Evolutionary conservation across 129 eudicot genomes (phyloP).

Genomic region (Lactuca sativa): DNA sequence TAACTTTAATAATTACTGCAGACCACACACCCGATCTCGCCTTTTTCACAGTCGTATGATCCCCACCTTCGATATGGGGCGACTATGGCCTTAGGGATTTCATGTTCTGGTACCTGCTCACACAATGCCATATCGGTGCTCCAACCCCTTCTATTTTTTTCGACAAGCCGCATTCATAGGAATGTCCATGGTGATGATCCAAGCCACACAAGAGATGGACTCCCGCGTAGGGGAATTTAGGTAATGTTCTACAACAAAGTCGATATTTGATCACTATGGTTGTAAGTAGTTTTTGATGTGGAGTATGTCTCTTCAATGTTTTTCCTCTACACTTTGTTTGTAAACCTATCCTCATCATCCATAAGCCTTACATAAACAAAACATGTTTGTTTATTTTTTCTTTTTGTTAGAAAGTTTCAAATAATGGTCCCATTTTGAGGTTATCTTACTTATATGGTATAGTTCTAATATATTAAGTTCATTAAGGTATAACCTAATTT

Average conservation of each 20-base stretch:
- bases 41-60: conserved; percentile 82
- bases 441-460: neutral
- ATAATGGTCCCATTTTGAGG: neutral
- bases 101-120: conserved; percentile 93
- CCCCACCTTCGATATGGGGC: conserved; percentile 97
- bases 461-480: neutral
- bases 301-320: too few relatives aligned
- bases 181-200: conserved; percentile 99
- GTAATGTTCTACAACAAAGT: conserved; percentile 25
- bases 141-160: conserved; percentile 89
- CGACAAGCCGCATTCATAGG: conserved; percentile 97
- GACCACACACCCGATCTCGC: conserved; percentile 81
- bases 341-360: too few relatives aligned
- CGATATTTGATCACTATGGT: too few relatives aligned
- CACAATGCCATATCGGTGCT: conserved; percentile 94
- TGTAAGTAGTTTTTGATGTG: too few relatives aligned
- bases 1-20: conserved; percentile 25
- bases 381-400: neutral
- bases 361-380: too few relatives aligned
- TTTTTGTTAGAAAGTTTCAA: neutral
- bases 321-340: too few relatives aligned
- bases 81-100: conserved; percentile 93
- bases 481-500: too few relatives aligned
- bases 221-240: conserved; percentile 96
- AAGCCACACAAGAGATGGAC: conserved; percentile 89